These are phyloP conservation scores for Meira nashicola DNA, from an alignment of 1,284 basidiomycete genomes.

Conservation along the genomic window DNA sequence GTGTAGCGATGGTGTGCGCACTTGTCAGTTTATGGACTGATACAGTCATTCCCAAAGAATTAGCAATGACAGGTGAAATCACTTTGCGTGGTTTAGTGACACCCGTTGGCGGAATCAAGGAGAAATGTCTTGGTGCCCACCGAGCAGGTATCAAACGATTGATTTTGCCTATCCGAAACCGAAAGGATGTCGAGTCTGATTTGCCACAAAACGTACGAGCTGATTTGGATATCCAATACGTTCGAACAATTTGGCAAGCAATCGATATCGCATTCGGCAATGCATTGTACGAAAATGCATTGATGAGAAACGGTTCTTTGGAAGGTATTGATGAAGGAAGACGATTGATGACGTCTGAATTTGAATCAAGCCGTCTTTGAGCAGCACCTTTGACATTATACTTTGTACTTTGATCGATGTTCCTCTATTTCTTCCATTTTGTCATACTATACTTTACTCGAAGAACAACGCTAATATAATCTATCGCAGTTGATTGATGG, in stretches of 20 bases:
- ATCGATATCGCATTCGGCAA: constrained; percentile 61
- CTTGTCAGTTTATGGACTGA: constrained; percentile 76
- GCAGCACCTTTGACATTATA: not conserved
- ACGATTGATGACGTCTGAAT: constrained; percentile 26
- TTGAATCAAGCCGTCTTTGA: not conserved
- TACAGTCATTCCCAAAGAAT: constrained; percentile 56
- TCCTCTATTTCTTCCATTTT: too few species aligned
- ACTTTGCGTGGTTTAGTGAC: constrained; percentile 48
- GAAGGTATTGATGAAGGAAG: constrained; percentile 38
- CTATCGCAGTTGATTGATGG: too few species aligned
- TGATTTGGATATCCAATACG: constrained; percentile 73
- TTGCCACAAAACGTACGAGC: constrained; percentile 67
- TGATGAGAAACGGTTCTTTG: constrained; percentile 27
- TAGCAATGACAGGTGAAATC: constrained; percentile 51
- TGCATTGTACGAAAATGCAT: constrained; percentile 33
- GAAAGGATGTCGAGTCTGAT: constrained; percentile 78
- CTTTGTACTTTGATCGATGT: too few species aligned
- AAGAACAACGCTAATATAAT: too few species aligned
- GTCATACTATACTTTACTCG: too few species aligned
- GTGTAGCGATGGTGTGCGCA: constrained; percentile 79
- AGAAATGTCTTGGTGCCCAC: constrained; percentile 55
- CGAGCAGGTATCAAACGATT: constrained; percentile 75
- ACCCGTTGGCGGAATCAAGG: constrained; percentile 49
- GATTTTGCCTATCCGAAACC: constrained; percentile 73
- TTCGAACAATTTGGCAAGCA: constrained; percentile 70